Evolutionary conservation across 108 stramenopile genomes (phyloP).

Genomic region (Nannochloropsis salina): DNA sequence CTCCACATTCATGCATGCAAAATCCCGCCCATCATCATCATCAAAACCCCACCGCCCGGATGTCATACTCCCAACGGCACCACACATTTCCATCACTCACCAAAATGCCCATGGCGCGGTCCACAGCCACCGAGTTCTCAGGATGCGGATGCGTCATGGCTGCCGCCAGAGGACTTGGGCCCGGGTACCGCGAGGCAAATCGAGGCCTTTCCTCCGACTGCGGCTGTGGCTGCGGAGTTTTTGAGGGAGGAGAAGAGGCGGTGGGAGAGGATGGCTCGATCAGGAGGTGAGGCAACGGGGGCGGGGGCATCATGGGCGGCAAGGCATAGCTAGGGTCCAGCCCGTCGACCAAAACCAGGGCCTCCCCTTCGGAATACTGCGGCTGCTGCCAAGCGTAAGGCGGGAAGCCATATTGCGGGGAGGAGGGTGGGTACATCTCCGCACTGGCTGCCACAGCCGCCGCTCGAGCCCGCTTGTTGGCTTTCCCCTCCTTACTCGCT

Average conservation of each 20-base stretch:
- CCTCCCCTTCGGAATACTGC: background rate
- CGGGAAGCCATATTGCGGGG: background rate
- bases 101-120: background rate
- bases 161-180: background rate
- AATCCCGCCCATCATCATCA: too few relatives aligned
- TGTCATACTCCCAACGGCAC: background rate
- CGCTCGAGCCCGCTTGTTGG: background rate
- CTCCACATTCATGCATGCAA: too few relatives aligned
- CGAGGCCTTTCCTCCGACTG: constrained; percentile 3
- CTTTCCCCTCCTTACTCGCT: background rate
- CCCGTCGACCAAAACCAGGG: background rate
- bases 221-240: background rate
- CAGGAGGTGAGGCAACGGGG: background rate
- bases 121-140: background rate
- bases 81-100: background rate
- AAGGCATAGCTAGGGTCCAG: background rate
- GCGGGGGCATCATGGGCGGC: background rate
- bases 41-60: too few relatives aligned
- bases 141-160: background rate
- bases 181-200: background rate
- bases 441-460: background rate
- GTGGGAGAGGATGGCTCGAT: background rate
- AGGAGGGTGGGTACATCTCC: background rate
- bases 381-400: background rate
- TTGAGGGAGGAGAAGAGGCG: background rate